Conservation (phyloP, 805 yeast genomes). For the Saccharomycopsis vini region DNA sequence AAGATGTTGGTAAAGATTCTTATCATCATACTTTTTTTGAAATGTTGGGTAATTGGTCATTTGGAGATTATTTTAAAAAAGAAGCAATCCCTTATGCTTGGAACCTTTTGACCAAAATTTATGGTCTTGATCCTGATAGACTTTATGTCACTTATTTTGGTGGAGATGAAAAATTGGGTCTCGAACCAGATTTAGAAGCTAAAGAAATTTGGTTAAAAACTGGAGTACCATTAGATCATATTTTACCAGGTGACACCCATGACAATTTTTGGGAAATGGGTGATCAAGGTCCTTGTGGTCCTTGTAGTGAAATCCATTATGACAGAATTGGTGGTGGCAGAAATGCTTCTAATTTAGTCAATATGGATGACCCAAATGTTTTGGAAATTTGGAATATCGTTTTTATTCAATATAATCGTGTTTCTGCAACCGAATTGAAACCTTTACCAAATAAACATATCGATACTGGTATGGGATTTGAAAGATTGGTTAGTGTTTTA, state of each 20-base stretch:
- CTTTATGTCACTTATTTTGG: conserved; percentile 94
- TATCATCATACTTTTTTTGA: conserved; percentile 98
- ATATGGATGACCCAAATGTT: conserved; percentile 96
- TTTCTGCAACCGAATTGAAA: conserved; percentile 69
- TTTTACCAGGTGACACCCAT: conserved; percentile 79
- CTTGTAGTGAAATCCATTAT: conserved; percentile 95
- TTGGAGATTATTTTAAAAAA: conserved; percentile 95
- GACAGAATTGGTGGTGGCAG: conserved; percentile 99
- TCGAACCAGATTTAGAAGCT: conserved; percentile 92
- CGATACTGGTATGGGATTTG: conserved; percentile 99
- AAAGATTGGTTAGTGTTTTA: conserved; percentile 87
- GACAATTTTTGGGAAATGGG: conserved; percentile 99
- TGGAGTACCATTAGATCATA: conserved; percentile 89
- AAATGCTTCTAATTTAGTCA: conserved; percentile 84
- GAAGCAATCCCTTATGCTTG: conserved; percentile 87
- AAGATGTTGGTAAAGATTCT: conserved; percentile 96
- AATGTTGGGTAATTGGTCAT: conserved; percentile 99
- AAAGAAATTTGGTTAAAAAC: conserved; percentile 74
- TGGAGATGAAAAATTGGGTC: conserved; percentile 75
- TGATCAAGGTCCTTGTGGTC: conserved; percentile 99
- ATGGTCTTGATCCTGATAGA: conserved; percentile 69
- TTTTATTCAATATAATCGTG: conserved; percentile 94
- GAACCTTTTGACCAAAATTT: conserved; percentile 82
- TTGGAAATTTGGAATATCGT: conserved; percentile 97
- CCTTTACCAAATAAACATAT: conserved; percentile 90